Percentiles rank a stretch among this genome's conserved stretches.
These are phyloP conservation scores for Globisporangium iwayamae DNA, from an alignment of 352 stramenopile species.

Conservation along the genomic window DNA sequence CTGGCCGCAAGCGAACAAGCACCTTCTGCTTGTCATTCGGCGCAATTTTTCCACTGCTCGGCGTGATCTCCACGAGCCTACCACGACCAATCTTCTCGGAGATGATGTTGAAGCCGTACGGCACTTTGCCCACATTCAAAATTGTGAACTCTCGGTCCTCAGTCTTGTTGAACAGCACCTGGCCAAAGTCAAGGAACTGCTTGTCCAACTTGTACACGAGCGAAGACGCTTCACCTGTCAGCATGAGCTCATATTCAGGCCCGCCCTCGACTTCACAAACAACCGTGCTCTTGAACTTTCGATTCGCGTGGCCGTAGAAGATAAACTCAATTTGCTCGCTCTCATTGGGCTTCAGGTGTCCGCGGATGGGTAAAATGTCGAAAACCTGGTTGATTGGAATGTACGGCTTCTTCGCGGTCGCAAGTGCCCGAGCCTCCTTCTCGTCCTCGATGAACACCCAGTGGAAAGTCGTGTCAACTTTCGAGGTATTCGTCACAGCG, in stretches of 20 bases:
- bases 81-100: slow-evolving; percentile 36
- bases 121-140: slow-evolving; percentile 91
- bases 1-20: slow-evolving; percentile 82
- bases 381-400: slow-evolving; percentile 94
- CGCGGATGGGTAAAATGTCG: slow-evolving; percentile 93
- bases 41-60: slow-evolving; percentile 78
- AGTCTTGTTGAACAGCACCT: slow-evolving; percentile 90
- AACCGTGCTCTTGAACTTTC: slow-evolving; percentile 86
- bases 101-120: slow-evolving; percentile 81
- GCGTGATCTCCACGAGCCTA: slow-evolving; percentile 70
- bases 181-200: slow-evolving; percentile 90
- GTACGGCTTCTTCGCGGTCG: slow-evolving; percentile 76
- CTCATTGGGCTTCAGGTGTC: slow-evolving; percentile 80
- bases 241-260: slow-evolving; percentile 89
- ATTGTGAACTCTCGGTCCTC: slow-evolving; percentile 92
- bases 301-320: slow-evolving; percentile 92
- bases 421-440: slow-evolving; percentile 48
- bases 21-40: slow-evolving; percentile 89
- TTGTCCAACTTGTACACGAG: slow-evolving; percentile 91
- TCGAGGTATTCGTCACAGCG: slow-evolving; percentile 87
- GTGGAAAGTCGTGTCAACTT: slow-evolving; percentile 83
- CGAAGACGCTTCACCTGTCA: slow-evolving; percentile 90
- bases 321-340: slow-evolving; percentile 91
- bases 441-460: slow-evolving; percentile 96
- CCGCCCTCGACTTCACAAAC: slow-evolving; percentile 93